These are phyloP conservation scores for Petunia hybrid DNA, from an alignment of 305 asterid species.

Conservation along the genomic window DNA sequence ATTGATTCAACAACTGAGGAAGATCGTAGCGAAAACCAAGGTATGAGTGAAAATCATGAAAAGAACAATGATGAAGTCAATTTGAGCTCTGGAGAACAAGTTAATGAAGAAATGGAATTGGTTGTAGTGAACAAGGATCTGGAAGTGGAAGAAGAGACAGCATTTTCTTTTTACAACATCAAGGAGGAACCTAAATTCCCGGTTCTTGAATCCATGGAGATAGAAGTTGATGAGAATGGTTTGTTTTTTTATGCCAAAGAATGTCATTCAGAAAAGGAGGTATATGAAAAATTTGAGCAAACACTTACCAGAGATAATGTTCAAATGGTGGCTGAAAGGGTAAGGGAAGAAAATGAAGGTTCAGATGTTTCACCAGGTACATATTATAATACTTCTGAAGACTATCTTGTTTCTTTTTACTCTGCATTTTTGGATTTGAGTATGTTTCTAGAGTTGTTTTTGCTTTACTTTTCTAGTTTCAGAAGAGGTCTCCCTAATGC, in stretches of 20 bases:
- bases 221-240: constrained; percentile 49
- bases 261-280: constrained; percentile 33
- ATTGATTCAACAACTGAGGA: constrained; percentile 66
- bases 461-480: constrained; percentile 45
- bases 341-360: constrained; percentile 36
- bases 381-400: background rate
- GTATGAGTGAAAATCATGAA: background rate
- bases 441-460: constrained; percentile 15
- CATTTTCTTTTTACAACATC: background rate
- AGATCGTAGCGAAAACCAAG: constrained; percentile 30
- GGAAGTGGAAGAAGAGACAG: background rate
- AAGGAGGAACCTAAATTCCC: constrained; percentile 34
- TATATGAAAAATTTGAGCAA: constrained; percentile 31
- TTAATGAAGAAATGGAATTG: constrained; percentile 23
- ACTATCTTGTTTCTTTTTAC: background rate
- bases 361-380: constrained; percentile 17
- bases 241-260: constrained; percentile 40
- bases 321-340: constrained; percentile 45
- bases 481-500: constrained; percentile 59
- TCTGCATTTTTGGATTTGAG: background rate
- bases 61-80: constrained; percentile 28
- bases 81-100: constrained; percentile 34
- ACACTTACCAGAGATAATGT: constrained; percentile 43
- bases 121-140: constrained; percentile 8
- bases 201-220: constrained; percentile 46